Percentiles rank a stretch among this genome's conserved stretches.
These are phyloP conservation scores for Cucurbitaria berberidis DNA, from an alignment of 2,329 filamentous ascomycete species.

Conservation along the genomic window DNA sequence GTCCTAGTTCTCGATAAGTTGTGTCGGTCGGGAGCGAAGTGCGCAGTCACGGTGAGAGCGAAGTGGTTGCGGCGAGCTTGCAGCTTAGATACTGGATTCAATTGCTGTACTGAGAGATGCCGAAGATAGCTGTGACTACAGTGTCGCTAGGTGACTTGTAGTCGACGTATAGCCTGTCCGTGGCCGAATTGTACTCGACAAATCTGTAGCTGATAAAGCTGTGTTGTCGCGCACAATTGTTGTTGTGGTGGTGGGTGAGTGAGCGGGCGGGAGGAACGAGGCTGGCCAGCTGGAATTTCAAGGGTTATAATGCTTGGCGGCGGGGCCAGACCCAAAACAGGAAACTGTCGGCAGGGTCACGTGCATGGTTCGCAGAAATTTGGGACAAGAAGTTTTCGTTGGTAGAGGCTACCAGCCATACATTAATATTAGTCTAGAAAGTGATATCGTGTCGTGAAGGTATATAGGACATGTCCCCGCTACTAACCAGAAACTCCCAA, in stretches of 20 bases:
- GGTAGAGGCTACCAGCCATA: background rate
- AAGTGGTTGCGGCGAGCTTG: slow-evolving; percentile 27
- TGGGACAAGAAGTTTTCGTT: background rate
- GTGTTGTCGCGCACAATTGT: slow-evolving; percentile 18
- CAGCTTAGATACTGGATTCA: slow-evolving; percentile 27
- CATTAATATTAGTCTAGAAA: slow-evolving; percentile 16
- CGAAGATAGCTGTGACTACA: slow-evolving; percentile 21
- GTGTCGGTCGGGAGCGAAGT: slow-evolving; percentile 23
- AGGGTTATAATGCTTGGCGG: background rate
- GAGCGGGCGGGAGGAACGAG: slow-evolving; percentile 14
- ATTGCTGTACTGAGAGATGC: slow-evolving; percentile 26
- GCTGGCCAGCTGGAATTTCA: slow-evolving; percentile 3
- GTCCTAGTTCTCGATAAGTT: slow-evolving; percentile 37
- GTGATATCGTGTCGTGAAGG: slow-evolving; percentile 1
- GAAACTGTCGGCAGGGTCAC: slow-evolving; percentile 2
- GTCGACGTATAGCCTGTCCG: slow-evolving; percentile 20
- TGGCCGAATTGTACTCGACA: slow-evolving; percentile 16
- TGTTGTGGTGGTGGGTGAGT: slow-evolving; percentile 10
- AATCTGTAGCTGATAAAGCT: slow-evolving; percentile 20
- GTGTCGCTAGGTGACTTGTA: slow-evolving; percentile 16
- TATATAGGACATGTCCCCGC: slow-evolving; percentile 2
- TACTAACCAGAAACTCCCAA: background rate
- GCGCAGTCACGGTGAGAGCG: slow-evolving; percentile 31
- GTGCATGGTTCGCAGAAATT: background rate
- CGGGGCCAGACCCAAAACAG: background rate